Percentiles rank a stretch among this genome's conserved stretches.
Evolutionary conservation across 73 alveolate species (phyloP).

Genomic region (Symbiodinium pilosum): DNA sequence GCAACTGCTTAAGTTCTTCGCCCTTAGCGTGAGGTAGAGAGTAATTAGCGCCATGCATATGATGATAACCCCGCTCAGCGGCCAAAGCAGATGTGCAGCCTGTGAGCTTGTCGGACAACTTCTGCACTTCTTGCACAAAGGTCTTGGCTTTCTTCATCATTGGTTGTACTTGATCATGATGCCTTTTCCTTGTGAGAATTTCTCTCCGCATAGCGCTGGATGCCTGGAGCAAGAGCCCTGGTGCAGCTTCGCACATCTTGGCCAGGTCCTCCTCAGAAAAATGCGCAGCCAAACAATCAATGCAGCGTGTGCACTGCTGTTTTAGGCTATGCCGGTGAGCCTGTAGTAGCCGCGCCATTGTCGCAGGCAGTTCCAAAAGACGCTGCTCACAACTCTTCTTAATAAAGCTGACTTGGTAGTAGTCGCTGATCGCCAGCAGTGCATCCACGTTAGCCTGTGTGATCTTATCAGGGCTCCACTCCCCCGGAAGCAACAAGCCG

Average conservation of each 20-base stretch:
- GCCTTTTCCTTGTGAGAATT: not conserved
- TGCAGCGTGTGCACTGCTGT: not conserved
- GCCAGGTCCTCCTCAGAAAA: constrained; percentile 6
- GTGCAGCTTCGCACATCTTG: not conserved
- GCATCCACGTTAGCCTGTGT: not conserved
- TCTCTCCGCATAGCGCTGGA: not conserved
- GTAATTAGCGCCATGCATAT: no score
- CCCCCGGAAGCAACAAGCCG: constrained; percentile 12
- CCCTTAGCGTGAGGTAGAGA: no score
- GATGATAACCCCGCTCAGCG: no score
- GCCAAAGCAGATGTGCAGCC: no score
- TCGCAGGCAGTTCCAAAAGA: not conserved
- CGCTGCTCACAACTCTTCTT: constrained; percentile 28
- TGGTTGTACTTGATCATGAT: not conserved
- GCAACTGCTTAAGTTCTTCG: no score
- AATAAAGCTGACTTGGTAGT: not conserved
- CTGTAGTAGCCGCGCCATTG: constrained; percentile 3
- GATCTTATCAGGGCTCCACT: not conserved
- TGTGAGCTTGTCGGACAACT: no score
- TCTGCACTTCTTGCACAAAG: not conserved
- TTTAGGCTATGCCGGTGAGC: not conserved
- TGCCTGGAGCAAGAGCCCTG: not conserved
- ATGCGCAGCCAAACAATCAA: not conserved
- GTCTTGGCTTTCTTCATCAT: not conserved
- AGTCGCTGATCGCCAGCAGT: constrained; percentile 13